Evolutionary conservation across 2,329 filamentous ascomycete species (phyloP).

Genomic region (Cladophialophora bantiana): DNA sequence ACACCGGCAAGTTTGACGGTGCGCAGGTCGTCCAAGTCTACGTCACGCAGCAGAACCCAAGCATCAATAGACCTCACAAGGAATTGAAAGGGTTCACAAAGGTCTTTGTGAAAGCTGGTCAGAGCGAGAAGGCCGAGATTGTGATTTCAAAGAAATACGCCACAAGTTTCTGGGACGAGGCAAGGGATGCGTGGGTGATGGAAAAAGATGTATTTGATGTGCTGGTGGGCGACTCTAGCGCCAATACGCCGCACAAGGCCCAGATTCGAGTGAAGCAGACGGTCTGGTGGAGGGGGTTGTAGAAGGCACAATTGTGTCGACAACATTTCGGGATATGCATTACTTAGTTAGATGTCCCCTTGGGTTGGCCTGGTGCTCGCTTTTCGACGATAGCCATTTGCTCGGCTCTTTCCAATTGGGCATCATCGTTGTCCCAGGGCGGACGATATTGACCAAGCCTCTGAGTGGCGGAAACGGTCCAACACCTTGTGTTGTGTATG

Average conservation of each 20-base stretch:
- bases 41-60: slow-evolving; percentile 53
- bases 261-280: slow-evolving; percentile 67
- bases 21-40: slow-evolving; percentile 65
- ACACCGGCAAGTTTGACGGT: slow-evolving; percentile 61
- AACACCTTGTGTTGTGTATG: neutral
- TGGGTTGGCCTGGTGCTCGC: neutral
- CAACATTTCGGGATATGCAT: neutral
- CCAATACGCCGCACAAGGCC: slow-evolving; percentile 52
- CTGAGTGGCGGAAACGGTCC: neutral
- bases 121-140: slow-evolving; percentile 65
- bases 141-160: slow-evolving; percentile 68
- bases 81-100: slow-evolving; percentile 73
- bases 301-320: neutral
- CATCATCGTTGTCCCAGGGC: neutral
- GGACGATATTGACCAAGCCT: neutral
- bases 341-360: neutral
- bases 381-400: neutral
- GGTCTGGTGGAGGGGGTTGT: slow-evolving; percentile 72
- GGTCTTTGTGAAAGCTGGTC: slow-evolving; percentile 66
- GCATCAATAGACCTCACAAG: slow-evolving; percentile 64
- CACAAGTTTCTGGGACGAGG: slow-evolving; percentile 74
- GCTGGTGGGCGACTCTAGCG: slow-evolving; percentile 62
- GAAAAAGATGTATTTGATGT: slow-evolving; percentile 72
- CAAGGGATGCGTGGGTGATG: slow-evolving; percentile 68
- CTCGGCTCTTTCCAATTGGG: neutral